Percentiles rank a stretch among this genome's conserved stretches.
phyloP scores from a whole-genome alignment of 768 basidiomycete genomes.

The Brasilioporus rufonigricans region DNA sequence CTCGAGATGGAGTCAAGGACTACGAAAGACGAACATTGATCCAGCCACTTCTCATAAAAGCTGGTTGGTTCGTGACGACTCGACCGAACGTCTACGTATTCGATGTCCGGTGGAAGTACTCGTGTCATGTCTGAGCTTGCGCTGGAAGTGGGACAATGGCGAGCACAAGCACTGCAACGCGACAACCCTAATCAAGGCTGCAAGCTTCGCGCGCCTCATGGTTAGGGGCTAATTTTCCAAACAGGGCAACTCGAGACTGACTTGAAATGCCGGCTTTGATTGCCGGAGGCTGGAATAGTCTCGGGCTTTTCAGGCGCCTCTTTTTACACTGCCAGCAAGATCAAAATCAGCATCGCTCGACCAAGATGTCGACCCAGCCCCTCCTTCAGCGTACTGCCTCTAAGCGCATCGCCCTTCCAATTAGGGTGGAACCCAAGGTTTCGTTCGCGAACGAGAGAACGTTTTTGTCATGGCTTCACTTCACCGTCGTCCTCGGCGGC shows the following conservation, averaged over 20 bases:
- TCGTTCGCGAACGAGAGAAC: constrained; percentile 95
- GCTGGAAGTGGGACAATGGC: too few species aligned
- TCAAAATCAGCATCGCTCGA: neutral
- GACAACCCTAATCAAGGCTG: neutral
- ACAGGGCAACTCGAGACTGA: neutral
- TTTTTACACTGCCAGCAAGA: too few species aligned
- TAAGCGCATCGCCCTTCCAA: constrained; percentile 95
- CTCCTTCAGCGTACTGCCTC: constrained; percentile 90
- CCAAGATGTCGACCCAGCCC: constrained; percentile 91
- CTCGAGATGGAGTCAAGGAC: neutral
- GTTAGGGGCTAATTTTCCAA: constrained; percentile 22
- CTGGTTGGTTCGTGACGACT: constrained; percentile 24
- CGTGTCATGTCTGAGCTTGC: constrained; percentile 14
- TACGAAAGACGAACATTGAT: constrained; percentile 47
- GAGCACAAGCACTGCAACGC: neutral
- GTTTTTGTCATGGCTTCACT: constrained; percentile 98
- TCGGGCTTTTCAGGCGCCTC: too few species aligned
- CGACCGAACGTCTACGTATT: constrained; percentile 24
- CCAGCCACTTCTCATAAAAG: constrained; percentile 52
- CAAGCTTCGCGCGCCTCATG: too few species aligned
- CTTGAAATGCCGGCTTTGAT: constrained; percentile 15
- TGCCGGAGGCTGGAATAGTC: constrained; percentile 1
- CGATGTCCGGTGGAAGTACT: constrained; percentile 18
- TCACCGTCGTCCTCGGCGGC: constrained; percentile 96
- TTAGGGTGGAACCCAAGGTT: constrained; percentile 92